These are phyloP conservation scores for Trametes cingulata DNA, from an alignment of 768 basidiomycete genomes.

Conservation along the genomic window DNA sequence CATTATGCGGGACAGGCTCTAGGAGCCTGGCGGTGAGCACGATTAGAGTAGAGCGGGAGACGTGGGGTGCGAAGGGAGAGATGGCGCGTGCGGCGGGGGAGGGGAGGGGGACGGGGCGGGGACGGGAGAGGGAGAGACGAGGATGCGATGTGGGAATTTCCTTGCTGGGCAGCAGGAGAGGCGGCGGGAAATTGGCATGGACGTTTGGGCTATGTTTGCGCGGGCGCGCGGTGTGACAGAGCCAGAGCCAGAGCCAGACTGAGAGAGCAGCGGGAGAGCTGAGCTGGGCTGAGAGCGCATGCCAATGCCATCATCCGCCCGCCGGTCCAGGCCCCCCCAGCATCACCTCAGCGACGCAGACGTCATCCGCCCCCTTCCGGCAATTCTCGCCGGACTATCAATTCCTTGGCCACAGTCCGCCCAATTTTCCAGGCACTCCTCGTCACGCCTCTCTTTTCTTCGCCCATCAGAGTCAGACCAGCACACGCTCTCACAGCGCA, in stretches of 20 bases:
- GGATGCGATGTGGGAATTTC: background rate
- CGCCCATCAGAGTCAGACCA: background rate
- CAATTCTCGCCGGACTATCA: background rate
- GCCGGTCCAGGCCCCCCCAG: background rate
- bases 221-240: background rate
- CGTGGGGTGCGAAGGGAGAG: background rate
- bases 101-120: background rate
- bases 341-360: conserved; percentile 14
- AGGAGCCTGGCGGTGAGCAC: background rate
- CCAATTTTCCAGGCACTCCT: conserved; percentile 2
- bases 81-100: background rate
- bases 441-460: background rate
- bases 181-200: no score
- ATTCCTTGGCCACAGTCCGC: background rate
- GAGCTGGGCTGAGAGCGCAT: background rate
- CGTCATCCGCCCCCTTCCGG: conserved; percentile 5
- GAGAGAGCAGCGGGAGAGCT: no score
- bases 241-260: no score
- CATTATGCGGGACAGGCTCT: conserved; percentile 36
- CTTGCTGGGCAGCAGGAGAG: background rate
- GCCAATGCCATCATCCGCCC: background rate
- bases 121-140: background rate
- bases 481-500: background rate
- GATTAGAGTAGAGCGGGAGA: background rate
- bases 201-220: background rate